Percentiles rank a stretch among this genome's conserved stretches.
These are phyloP conservation scores for Polymyxa betae DNA, from an alignment of 208 protist genomes.

Conservation along the genomic window DNA sequence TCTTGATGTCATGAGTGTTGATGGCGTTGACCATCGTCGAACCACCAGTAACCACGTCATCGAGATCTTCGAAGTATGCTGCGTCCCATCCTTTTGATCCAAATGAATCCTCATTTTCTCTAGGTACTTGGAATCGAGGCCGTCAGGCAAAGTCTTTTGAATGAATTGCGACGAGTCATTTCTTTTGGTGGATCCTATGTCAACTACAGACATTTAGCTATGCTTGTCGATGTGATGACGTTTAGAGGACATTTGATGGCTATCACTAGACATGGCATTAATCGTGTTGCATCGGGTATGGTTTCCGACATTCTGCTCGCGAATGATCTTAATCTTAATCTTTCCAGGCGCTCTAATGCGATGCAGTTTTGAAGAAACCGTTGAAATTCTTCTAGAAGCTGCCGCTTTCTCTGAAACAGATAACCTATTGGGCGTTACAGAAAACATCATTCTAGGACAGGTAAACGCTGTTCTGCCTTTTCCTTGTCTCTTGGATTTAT, in stretches of 20 bases:
- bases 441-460: conserved; percentile 96
- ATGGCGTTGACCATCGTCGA: conserved; percentile 84
- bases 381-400: conserved; percentile 97
- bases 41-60: conserved; percentile 96
- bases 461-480: neutral
- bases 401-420: conserved; percentile 93
- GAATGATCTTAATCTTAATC: neutral
- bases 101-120: neutral
- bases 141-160: conserved; percentile 71
- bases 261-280: conserved; percentile 93
- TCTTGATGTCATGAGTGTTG: conserved; percentile 80
- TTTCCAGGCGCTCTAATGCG: conserved; percentile 88
- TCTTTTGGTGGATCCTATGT: conserved; percentile 86
- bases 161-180: conserved; percentile 72
- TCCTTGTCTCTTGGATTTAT: neutral
- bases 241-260: conserved; percentile 86
- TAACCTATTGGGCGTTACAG: conserved; percentile 81
- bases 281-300: conserved; percentile 84
- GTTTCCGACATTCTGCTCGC: neutral
- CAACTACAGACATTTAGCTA: conserved; percentile 96
- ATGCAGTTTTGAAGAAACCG: conserved; percentile 99
- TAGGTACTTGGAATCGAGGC: conserved; percentile 92
- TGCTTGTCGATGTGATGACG: conserved; percentile 98
- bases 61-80: conserved; percentile 87
- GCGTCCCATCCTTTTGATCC: neutral